Evolutionary conservation across 2,329 filamentous ascomycete genomes (phyloP).

Genomic region (Neofusicoccum ribis): DNA sequence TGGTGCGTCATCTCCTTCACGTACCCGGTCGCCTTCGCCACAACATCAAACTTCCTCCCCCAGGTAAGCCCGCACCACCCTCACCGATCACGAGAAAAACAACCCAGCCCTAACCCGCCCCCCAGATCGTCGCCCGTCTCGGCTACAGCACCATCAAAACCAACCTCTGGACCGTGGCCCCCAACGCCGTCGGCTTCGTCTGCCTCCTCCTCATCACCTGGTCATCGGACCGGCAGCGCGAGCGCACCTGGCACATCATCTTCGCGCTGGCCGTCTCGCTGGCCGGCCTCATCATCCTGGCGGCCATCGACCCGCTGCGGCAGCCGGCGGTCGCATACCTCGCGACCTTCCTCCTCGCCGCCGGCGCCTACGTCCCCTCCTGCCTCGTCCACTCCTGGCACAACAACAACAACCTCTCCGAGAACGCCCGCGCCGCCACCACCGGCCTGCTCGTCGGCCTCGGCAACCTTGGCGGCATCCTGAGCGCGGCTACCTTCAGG

Average conservation of each 20-base stretch:
- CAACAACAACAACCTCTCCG: slow-evolving; percentile 8
- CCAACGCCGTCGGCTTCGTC: slow-evolving; percentile 16
- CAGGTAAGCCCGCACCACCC: slow-evolving; percentile 24
- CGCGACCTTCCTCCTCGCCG: slow-evolving; percentile 12
- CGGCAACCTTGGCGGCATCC: slow-evolving; percentile 4
- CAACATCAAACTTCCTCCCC: slow-evolving; percentile 50
- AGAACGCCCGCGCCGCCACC: slow-evolving; percentile 7
- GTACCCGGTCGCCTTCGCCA: slow-evolving; percentile 51
- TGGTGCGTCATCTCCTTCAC: slow-evolving; percentile 51
- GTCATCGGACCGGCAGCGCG: slow-evolving; percentile 15
- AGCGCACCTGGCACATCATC: slow-evolving; percentile 18
- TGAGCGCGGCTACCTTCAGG: slow-evolving; percentile 9
- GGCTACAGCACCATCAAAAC: slow-evolving; percentile 19
- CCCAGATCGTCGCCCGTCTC: slow-evolving; percentile 14
- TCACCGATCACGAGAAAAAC: neutral
- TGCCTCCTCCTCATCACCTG: neutral
- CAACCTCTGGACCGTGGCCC: slow-evolving; percentile 16
- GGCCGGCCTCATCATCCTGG: slow-evolving; percentile 5
- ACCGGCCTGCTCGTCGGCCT: slow-evolving; percentile 8
- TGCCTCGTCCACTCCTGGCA: slow-evolving; percentile 19
- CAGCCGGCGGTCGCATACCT: neutral
- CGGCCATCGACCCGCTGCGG: neutral
- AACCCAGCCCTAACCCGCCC: neutral
- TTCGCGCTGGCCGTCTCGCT: slow-evolving; percentile 5
- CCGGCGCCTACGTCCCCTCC: slow-evolving; percentile 9